Evolutionary conservation across 1,284 basidiomycete genomes (phyloP), one percentile per base, ranked within the genome.

Genomic region (Fomitopsis pinicola): DNA sequence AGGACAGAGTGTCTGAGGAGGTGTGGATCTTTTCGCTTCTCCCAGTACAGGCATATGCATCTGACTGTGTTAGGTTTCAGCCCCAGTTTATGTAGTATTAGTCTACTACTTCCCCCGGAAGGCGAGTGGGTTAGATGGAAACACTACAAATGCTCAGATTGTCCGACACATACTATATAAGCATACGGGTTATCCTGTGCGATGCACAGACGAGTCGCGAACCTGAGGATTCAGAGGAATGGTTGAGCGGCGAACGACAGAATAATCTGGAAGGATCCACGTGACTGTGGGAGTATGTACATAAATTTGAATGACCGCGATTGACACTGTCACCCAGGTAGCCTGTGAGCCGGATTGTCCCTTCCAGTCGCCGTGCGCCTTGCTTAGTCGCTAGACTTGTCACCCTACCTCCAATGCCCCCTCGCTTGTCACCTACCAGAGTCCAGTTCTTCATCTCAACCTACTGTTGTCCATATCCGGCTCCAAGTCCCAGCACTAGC

Each of bases 401-500:
- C 48, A 50, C 15, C 28, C 28, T 19, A 48, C 14, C 28, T 66
- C 60, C 65, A 66, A 81, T 81, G 79, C 64, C 77, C 61, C 66
- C 73, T 70, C 74, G 82, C 69, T 73, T 87, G 36, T 72, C 83
- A 63, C 74, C 80, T 60, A 79, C 79, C 61, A 74, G 80, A 28
- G 77, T 86, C 63, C 81, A 81, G 40, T 83, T 85, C 15, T 86
- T 87, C 70, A 75, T 84, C 64, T 80, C 82, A 22, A 80, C 83
- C 67, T 82, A 83, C 71, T 77, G 82, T 45, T 86, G 82, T 67
- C 76, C 80, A 57, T 80, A 77, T 57, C 69, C 76, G 12, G 72
- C 71, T 45, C 54, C 73, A 26, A 64, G 65, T 57, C 67, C 71
- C 42, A 69, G 71, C 58, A 62, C 75, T 35, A 54, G 36, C 56